A percentile compares a stretch with the other conserved stretches of the same genome.
Conservation (phyloP, 2,329 filamentous ascomycete genomes). For the Hysterium pulicare region DNA sequence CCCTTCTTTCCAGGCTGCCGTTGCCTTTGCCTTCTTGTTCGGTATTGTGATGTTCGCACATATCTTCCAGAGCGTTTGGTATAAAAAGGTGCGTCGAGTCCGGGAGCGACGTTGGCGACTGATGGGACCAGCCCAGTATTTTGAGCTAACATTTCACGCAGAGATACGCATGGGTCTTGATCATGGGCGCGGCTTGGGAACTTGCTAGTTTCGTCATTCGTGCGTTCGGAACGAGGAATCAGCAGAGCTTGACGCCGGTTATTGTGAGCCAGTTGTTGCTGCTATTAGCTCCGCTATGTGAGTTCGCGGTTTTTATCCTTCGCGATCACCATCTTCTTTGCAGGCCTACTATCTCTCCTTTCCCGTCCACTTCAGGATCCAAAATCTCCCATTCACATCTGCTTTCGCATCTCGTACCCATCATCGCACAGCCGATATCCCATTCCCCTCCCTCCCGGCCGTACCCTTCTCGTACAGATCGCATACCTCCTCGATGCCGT, state of each 20-base stretch:
- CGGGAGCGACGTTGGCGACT: not conserved
- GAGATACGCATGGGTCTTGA: slow-evolving; percentile 37
- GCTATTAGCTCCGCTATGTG: slow-evolving; percentile 39
- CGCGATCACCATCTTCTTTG: not conserved
- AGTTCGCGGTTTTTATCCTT: slow-evolving; percentile 2
- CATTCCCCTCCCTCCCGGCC: not conserved
- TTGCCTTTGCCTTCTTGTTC: slow-evolving; percentile 4
- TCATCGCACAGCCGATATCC: not conserved
- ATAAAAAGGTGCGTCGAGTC: slow-evolving; percentile 1
- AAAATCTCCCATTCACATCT: slow-evolving; percentile 1
- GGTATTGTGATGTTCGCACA: slow-evolving; percentile 2
- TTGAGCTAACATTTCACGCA: slow-evolving; percentile 11
- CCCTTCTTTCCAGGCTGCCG: slow-evolving; percentile 2
- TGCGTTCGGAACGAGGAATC: slow-evolving; percentile 35
- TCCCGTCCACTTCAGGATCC: too few relatives aligned
- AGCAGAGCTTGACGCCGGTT: slow-evolving; percentile 24
- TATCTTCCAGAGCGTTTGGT: slow-evolving; percentile 1
- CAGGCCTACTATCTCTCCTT: not conserved
- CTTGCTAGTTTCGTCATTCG: slow-evolving; percentile 37
- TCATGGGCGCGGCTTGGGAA: slow-evolving; percentile 42
- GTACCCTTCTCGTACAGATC: too few relatives aligned
- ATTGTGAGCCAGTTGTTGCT: slow-evolving; percentile 40
- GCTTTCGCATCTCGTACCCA: not conserved
- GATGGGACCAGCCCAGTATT: not conserved
- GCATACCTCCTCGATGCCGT: too few relatives aligned